Conservation (phyloP, 2,329 filamentous ascomycete species). For the Fusarium tupiense region DNA sequence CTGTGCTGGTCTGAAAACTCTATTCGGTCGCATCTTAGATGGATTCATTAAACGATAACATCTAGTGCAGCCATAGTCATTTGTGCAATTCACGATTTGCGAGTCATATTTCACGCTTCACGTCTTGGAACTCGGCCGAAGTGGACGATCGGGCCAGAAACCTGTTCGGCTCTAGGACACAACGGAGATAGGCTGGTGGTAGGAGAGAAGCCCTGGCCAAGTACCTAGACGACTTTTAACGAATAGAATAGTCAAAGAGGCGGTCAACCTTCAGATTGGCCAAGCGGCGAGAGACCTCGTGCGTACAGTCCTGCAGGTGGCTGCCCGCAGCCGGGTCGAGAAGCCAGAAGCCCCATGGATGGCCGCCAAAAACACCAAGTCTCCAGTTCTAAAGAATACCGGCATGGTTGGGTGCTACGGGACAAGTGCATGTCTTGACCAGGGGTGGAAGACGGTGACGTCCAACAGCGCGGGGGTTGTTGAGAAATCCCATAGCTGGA, state of each 20-base stretch:
- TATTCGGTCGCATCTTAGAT: slow-evolving; percentile 40
- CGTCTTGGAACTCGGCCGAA: slow-evolving; percentile 8
- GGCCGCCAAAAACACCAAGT: slow-evolving; percentile 20
- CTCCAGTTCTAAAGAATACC: slow-evolving; percentile 29
- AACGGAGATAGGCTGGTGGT: slow-evolving; percentile 21
- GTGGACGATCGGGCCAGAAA: slow-evolving; percentile 24
- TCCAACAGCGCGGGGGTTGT: slow-evolving; percentile 36
- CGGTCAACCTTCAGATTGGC: slow-evolving; percentile 42
- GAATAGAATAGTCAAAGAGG: slow-evolving; percentile 38
- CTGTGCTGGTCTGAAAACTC: slow-evolving; percentile 35
- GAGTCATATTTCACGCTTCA: slow-evolving; percentile 37
- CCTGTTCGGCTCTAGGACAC: slow-evolving; percentile 21
- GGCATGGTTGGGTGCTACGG: slow-evolving; percentile 23
- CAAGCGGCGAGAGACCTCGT: slow-evolving; percentile 26
- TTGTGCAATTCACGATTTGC: slow-evolving; percentile 32
- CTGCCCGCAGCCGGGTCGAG: slow-evolving; percentile 34
- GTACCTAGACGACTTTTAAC: slow-evolving; percentile 17
- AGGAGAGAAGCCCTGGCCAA: slow-evolving; percentile 18
- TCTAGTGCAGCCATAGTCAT: slow-evolving; percentile 36
- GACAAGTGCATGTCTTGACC: slow-evolving; percentile 19
- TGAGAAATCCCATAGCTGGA: slow-evolving; percentile 13
- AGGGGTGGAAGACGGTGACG: slow-evolving; percentile 31
- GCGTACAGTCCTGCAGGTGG: slow-evolving; percentile 34
- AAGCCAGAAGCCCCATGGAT: slow-evolving; percentile 31
- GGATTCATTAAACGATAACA: slow-evolving; percentile 41